Evolutionary conservation across 495 filamentous ascomycete genomes (phyloP).

Genomic region (Corynascus novoguineensis): DNA sequence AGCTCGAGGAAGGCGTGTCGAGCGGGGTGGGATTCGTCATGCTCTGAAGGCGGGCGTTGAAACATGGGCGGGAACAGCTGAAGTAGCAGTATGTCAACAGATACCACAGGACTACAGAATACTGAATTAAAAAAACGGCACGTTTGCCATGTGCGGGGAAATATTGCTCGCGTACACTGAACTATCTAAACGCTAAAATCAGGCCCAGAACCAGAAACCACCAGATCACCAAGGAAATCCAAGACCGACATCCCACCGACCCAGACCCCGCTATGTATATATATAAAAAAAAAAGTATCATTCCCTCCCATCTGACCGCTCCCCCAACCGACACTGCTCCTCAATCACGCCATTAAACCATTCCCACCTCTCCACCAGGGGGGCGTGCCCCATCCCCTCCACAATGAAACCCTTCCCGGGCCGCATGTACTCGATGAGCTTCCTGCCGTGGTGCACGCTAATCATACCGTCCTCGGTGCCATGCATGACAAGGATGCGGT

Average conservation of each 20-base stretch:
- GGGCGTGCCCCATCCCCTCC: constrained; percentile 65
- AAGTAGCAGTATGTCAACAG: background rate
- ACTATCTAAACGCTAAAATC: too few species aligned
- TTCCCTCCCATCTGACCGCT: constrained; percentile 29
- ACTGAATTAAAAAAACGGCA: too few species aligned
- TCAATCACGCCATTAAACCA: constrained; percentile 58
- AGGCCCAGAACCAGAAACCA: too few species aligned
- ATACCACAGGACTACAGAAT: background rate
- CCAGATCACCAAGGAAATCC: too few species aligned
- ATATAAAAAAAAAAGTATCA: too few species aligned
- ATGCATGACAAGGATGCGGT: constrained; percentile 69
- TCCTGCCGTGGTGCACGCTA: constrained; percentile 55
- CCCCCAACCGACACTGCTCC: constrained; percentile 38
- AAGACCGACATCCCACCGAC: too few species aligned
- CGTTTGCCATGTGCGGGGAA: too few species aligned
- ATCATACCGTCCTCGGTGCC: constrained; percentile 73
- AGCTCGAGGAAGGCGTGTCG: constrained; percentile 63
- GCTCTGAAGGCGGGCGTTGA: constrained; percentile 50
- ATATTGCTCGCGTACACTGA: too few species aligned
- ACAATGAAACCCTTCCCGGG: constrained; percentile 48
- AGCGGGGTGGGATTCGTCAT: constrained; percentile 89
- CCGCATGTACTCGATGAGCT: constrained; percentile 50
- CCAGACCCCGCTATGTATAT: too few species aligned
- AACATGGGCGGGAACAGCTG: background rate
- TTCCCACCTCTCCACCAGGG: constrained; percentile 55